phyloP scores from a whole-genome alignment of 2,329 filamentous ascomycete genomes.

The Cladophialophora exuberans region DNA sequence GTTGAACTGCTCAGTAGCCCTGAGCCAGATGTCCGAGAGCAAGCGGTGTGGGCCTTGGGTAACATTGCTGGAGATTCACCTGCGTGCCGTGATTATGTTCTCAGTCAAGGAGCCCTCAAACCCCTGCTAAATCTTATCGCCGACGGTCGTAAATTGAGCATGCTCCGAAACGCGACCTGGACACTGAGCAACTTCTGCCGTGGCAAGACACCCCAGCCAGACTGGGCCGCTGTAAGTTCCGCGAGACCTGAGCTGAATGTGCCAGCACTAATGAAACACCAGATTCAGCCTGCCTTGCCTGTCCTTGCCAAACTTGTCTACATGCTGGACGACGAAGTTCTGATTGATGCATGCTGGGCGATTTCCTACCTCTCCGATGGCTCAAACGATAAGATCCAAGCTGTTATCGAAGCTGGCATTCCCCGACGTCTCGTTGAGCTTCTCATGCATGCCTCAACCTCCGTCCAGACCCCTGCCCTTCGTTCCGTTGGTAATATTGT shows the following conservation, averaged over 20 bases:
- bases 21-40: constrained; percentile 95
- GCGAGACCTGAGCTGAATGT: constrained; percentile 17
- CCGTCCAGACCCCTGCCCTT: constrained; percentile 94
- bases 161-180: constrained; percentile 98
- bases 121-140: constrained; percentile 87
- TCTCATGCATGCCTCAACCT: constrained; percentile 96
- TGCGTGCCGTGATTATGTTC: constrained; percentile 93
- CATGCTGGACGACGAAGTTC: constrained; percentile 94
- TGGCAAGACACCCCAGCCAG: constrained; percentile 97
- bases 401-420: constrained; percentile 97
- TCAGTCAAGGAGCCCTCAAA: constrained; percentile 86
- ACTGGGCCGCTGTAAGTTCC: constrained; percentile 85
- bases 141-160: constrained; percentile 97
- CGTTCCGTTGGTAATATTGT: constrained; percentile 99
- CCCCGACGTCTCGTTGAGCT: constrained; percentile 95
- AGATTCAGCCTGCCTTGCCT: constrained; percentile 93
- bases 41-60: constrained; percentile 96
- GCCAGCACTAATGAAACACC: constrained; percentile 33
- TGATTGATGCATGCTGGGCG: constrained; percentile 99
- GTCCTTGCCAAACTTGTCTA: constrained; percentile 97
- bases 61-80: constrained; percentile 99
- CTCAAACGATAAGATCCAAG: constrained; percentile 98
- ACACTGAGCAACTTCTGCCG: constrained; percentile 99
- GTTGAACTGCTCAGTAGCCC: constrained; percentile 94
- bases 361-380: constrained; percentile 98